Evolutionary conservation across 2,329 filamentous ascomycete genomes (phyloP).

Genomic region (Fonsecaea erecta): DNA sequence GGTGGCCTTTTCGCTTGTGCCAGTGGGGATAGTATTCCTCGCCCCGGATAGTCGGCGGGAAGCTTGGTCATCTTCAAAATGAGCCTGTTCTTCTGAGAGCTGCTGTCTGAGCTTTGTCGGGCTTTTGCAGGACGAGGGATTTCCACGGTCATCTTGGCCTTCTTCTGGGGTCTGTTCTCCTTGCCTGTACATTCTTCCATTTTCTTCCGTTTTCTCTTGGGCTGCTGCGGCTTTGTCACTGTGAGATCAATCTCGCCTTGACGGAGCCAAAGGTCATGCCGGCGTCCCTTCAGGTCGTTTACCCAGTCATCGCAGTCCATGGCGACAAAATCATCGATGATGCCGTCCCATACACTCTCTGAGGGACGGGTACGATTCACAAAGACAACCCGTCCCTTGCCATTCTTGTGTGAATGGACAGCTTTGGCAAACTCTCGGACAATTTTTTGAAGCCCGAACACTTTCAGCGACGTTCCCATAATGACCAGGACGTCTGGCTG

Average conservation of each 20-base stretch:
- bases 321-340: constrained; percentile 75
- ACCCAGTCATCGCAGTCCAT: constrained; percentile 80
- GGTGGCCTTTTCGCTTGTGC: constrained; percentile 28
- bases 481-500: constrained; percentile 71
- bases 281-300: constrained; percentile 62
- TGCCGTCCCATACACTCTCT: constrained; percentile 72
- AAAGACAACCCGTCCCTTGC: constrained; percentile 68
- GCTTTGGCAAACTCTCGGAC: constrained; percentile 73
- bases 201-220: constrained; percentile 36
- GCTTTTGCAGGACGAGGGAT: not conserved
- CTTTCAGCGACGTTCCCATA: constrained; percentile 71
- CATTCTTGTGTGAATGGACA: constrained; percentile 64
- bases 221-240: constrained; percentile 32
- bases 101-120: constrained; percentile 11
- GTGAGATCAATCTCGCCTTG: constrained; percentile 40
- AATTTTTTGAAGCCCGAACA: constrained; percentile 73
- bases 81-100: constrained; percentile 6
- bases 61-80: constrained; percentile 7
- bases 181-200: constrained; percentile 18
- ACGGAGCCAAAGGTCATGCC: constrained; percentile 62
- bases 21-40: constrained; percentile 30
- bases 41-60: constrained; percentile 15
- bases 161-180: constrained; percentile 28
- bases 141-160: constrained; percentile 30
- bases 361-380: constrained; percentile 74